A percentile compares a stretch with the other conserved stretches of the same genome.
phyloP scores from a whole-genome alignment of 192 early-diverging fungal species.

The Coemansia asiatica region DNA sequence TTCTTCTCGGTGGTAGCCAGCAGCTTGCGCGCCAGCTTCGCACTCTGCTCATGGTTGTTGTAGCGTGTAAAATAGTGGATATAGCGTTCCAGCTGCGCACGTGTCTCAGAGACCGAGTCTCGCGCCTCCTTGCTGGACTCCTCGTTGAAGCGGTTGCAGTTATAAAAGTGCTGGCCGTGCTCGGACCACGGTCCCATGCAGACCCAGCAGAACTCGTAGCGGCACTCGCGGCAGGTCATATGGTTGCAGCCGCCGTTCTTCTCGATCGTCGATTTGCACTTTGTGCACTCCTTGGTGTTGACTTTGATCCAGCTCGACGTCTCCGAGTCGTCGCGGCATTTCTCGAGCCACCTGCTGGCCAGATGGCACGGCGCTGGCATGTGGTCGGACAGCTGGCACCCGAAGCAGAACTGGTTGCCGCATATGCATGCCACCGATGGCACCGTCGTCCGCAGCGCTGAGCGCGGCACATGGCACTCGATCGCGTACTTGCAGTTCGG shows the following conservation, averaged over 20 bases:
- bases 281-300: conserved; percentile 92
- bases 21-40: conserved; percentile 82
- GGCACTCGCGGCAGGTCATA: conserved; percentile 98
- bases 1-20: conserved; percentile 51
- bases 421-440: conserved; percentile 87
- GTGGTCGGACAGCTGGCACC: conserved; percentile 82
- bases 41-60: conserved; percentile 95
- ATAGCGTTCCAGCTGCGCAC: conserved; percentile 87
- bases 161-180: conserved; percentile 95
- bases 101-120: conserved; percentile 83
- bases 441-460: conserved; percentile 68
- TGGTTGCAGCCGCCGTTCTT: conserved; percentile 99
- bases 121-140: conserved; percentile 82
- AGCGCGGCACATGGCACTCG: conserved; percentile 78
- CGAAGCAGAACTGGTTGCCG: conserved; percentile 86
- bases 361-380: conserved; percentile 84
- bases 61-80: conserved; percentile 97
- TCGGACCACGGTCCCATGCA: conserved; percentile 97
- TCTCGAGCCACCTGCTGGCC: conserved; percentile 86
- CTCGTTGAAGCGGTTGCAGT: conserved; percentile 97
- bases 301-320: conserved; percentile 97
- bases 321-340: conserved; percentile 97
- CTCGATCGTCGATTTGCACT: conserved; percentile 94
- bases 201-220: conserved; percentile 99
- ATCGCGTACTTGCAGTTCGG: conserved; percentile 94